Conservation (phyloP, 305 asterid genomes). For the Solanum aculeatissimum region DNA sequence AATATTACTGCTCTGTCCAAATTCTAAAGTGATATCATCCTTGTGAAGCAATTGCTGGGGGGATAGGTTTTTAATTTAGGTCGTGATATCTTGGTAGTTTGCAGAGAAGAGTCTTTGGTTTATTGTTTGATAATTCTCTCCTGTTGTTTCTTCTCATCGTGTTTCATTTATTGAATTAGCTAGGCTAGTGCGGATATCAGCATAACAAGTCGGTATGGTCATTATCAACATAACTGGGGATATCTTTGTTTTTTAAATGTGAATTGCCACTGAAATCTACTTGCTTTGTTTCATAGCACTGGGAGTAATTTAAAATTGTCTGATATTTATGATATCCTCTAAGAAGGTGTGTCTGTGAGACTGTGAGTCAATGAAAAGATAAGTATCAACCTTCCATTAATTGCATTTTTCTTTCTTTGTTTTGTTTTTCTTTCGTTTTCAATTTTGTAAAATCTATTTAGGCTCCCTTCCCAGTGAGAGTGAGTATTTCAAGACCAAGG, state of each 20-base stretch:
- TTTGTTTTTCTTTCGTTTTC: constrained; percentile 5
- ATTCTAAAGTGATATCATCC: neutral
- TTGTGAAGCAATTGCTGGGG: neutral
- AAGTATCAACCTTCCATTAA: neutral
- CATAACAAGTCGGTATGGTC: neutral
- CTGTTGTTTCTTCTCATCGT: neutral
- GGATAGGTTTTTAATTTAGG: neutral
- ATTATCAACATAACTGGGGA: neutral
- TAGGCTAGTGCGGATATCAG: neutral
- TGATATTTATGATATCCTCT: neutral
- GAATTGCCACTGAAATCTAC: neutral
- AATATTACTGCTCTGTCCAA: neutral
- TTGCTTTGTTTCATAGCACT: neutral
- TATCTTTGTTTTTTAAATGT: neutral
- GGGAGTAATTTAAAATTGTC: neutral
- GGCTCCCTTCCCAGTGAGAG: constrained; percentile 41
- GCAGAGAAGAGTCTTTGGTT: neutral
- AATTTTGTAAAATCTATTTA: constrained; percentile 15
- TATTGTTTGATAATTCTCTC: neutral
- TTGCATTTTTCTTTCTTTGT: neutral
- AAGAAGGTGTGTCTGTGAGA: neutral
- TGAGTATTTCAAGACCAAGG: constrained; percentile 29
- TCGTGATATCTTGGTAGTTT: neutral
- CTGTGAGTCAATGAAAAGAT: neutral
- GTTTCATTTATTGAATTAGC: neutral